phyloP scores from a whole-genome alignment of 176 grass and related monocot species.

The Aegilops tauschii region DNA sequence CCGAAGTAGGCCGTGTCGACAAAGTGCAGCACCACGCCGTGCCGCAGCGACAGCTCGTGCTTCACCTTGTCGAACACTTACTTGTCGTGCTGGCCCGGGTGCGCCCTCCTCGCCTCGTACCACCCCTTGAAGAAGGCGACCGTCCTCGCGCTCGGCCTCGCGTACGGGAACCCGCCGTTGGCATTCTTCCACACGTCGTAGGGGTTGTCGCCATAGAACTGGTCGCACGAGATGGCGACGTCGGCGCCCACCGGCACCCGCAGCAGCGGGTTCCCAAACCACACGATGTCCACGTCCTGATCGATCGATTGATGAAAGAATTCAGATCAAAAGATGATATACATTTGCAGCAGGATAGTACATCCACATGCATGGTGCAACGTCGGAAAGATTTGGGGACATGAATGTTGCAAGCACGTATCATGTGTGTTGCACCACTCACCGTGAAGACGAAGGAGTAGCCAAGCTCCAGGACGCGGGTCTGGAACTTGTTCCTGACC shows the following conservation, averaged over 20 bases:
- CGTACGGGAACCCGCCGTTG: conserved; percentile 55
- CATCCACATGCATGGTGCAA: too few species aligned
- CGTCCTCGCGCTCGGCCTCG: conserved; percentile 16
- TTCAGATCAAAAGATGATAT: neutral
- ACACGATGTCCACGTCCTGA: conserved; percentile 51
- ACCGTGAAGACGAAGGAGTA: conserved; percentile 65
- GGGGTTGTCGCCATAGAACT: conserved; percentile 21
- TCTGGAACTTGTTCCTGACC: conserved; percentile 42
- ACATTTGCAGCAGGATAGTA: too few species aligned
- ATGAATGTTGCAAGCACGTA: neutral
- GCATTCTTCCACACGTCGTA: conserved; percentile 37
- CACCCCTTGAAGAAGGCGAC: conserved; percentile 30
- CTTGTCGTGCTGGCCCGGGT: conserved; percentile 31
- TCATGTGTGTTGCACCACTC: neutral
- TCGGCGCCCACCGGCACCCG: conserved; percentile 33
- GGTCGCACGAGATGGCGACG: conserved; percentile 32
- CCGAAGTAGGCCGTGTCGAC: conserved; percentile 45
- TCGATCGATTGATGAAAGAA: too few species aligned
- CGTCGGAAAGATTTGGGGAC: neutral
- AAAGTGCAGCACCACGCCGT: conserved; percentile 28
- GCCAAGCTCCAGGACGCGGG: conserved; percentile 40
- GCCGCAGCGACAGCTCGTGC: conserved; percentile 1
- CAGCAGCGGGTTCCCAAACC: conserved; percentile 44
- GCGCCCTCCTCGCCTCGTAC: conserved; percentile 21
- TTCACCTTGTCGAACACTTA: conserved; percentile 40